phyloP scores from a whole-genome alignment of 495 filamentous ascomycete genomes.

The Bacidia gigantensis region DNA sequence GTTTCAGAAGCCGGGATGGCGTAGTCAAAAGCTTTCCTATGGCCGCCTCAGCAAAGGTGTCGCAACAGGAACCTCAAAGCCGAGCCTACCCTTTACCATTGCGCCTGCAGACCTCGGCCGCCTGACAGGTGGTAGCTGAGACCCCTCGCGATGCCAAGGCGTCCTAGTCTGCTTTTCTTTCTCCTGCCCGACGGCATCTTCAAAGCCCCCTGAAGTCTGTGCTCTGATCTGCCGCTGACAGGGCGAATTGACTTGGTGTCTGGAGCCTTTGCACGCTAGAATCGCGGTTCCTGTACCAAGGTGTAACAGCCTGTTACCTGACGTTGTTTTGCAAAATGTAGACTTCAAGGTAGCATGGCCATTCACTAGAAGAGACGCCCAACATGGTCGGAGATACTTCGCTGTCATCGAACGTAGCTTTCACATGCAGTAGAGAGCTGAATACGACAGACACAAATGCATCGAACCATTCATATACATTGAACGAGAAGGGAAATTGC shows the following conservation, averaged over 20 bases:
- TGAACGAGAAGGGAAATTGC: too few relatives aligned
- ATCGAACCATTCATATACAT: too few relatives aligned
- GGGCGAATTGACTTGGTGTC: background rate
- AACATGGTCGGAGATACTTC: background rate
- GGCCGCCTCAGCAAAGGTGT: background rate
- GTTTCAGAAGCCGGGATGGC: constrained; percentile 75
- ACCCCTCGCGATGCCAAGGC: constrained; percentile 61
- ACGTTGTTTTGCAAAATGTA: too few relatives aligned
- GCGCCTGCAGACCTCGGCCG: constrained; percentile 33
- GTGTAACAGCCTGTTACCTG: too few relatives aligned
- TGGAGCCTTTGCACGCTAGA: background rate
- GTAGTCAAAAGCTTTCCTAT: constrained; percentile 82
- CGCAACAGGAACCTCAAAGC: background rate
- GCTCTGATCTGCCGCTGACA: background rate
- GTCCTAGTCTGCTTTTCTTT: constrained; percentile 38
- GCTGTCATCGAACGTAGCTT: background rate
- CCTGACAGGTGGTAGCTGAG: constrained; percentile 41
- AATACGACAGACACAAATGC: background rate
- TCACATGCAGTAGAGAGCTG: background rate
- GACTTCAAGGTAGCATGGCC: too few relatives aligned
- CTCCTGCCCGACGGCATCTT: constrained; percentile 4
- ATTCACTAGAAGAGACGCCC: background rate
- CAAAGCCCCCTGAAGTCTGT: background rate
- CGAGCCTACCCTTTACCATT: constrained; percentile 47
- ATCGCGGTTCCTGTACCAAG: too few relatives aligned